Evolutionary conservation across 1,284 basidiomycete species (phyloP).

Genomic region (Sporisorium reilianum): DNA sequence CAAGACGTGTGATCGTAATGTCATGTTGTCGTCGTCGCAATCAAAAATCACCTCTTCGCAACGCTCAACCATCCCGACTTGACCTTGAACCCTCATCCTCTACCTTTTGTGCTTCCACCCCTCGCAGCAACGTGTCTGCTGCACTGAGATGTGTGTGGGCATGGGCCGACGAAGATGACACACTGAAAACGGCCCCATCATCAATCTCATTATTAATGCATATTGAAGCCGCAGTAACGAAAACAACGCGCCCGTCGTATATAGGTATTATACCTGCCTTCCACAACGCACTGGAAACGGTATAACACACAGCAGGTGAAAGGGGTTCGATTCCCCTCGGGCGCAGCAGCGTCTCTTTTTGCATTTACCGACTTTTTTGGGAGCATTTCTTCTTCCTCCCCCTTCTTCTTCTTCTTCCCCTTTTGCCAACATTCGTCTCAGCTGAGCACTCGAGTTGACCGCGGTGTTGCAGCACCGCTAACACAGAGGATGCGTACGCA

Average conservation of each 20-base stretch:
- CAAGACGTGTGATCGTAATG: slow-evolving; percentile 7
- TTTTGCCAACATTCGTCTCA: no score
- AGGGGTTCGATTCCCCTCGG: slow-evolving; percentile 53
- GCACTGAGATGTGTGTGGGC: background rate
- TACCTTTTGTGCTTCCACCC: no score
- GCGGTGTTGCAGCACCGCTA: no score
- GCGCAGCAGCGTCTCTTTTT: slow-evolving; percentile 9
- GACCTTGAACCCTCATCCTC: no score
- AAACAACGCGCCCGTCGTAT: background rate
- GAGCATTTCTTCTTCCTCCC: background rate
- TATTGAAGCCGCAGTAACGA: background rate
- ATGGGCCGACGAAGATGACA: background rate
- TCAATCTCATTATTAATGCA: background rate
- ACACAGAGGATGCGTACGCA: no score
- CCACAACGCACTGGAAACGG: background rate
- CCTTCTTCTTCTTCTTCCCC: no score
- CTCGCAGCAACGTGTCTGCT: no score
- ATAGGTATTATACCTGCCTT: slow-evolving; percentile 11
- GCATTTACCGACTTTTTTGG: background rate
- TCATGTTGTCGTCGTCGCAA: background rate
- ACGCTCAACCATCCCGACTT: background rate
- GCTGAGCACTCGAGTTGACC: no score
- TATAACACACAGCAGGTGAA: slow-evolving; percentile 27
- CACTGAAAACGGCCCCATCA: no score
- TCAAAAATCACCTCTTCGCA: background rate